These are phyloP conservation scores for Solanum chmielewskii DNA, from an alignment of 257 asterid species.

Conservation along the genomic window DNA sequence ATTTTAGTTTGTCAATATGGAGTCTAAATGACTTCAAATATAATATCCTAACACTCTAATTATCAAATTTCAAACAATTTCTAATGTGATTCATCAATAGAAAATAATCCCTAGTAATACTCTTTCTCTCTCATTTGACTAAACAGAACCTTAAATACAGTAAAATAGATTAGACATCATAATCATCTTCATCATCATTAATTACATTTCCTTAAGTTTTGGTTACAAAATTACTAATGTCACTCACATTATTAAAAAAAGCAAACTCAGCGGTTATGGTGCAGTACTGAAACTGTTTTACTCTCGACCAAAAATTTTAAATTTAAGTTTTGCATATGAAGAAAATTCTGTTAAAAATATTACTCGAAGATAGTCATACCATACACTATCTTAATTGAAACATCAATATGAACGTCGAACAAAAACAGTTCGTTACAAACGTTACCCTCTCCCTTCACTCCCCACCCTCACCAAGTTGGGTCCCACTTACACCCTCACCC, in stretches of 20 bases:
- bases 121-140: not conserved
- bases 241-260: not conserved
- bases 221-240: not conserved
- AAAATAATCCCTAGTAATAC: not conserved
- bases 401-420: not conserved
- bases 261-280: not conserved
- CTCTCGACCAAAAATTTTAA: fast-evolving
- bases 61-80: not conserved
- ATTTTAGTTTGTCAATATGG: not conserved
- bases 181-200: not conserved
- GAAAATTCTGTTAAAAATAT: not conserved
- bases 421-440: not conserved
- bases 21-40: not conserved
- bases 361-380: fast-evolving
- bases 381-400: too few species aligned
- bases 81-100: not conserved
- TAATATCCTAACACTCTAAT: not conserved
- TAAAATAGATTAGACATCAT: not conserved
- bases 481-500: not conserved
- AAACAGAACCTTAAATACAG: not conserved
- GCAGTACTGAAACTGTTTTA: too few species aligned
- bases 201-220: not conserved
- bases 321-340: fast-evolving
- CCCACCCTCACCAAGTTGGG: not conserved
- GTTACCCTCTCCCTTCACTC: not conserved